Evolutionary conservation across 352 stramenopile genomes (phyloP), one percentile per base, ranked within the genome.

Genomic region (Phytophthora meadii): DNA sequence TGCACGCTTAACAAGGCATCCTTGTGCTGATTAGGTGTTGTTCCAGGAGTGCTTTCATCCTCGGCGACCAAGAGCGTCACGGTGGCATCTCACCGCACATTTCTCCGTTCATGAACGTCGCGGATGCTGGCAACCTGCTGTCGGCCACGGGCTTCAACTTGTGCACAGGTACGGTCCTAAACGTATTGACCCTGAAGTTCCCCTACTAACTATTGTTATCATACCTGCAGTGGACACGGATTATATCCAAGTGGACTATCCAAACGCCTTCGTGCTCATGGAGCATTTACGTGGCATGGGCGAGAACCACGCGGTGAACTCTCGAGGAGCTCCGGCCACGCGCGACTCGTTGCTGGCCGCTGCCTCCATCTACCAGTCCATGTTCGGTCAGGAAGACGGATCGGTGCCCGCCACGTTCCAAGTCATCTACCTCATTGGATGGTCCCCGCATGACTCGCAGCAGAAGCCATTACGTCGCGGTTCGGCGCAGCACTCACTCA

Each of bases 371-470:
- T 22, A 22, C 22, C 22, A 22, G 74, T 80, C 92, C 44, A 94
- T 98, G 81, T 97, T 96, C 64, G 92, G 82, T 17, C 84, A 96
- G 45, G 62, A 84, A 28, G 88, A 97, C 57, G 92, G 89, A 7
- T 86, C 84, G 2, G 85, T 99, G 12, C 87, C 94, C n/a, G 97
- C 95, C 10, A 98, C 96, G 0, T 98, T 98, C 59, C 94, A 99
- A 76, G 79, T 96, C 28, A 97, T 99, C 37, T 99, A 98, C 82
- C 97, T 98, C 61, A 99, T 99, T 76, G 97, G 97, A 42, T 99
- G 97, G 97, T 97, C 94, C 40, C 96, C 96, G 10, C 90, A 99
- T 77, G 82, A 90, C 22, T 98, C 90, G 30, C 97, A 99, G 76
- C 97, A 93, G 61, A 83, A 97, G 68, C 96, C 97, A 0, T 75